Percentiles rank a stretch among this genome's conserved stretches.
Evolutionary conservation across 208 protist genomes (phyloP).

Genomic region (Acanthamoeba rhysodes): DNA sequence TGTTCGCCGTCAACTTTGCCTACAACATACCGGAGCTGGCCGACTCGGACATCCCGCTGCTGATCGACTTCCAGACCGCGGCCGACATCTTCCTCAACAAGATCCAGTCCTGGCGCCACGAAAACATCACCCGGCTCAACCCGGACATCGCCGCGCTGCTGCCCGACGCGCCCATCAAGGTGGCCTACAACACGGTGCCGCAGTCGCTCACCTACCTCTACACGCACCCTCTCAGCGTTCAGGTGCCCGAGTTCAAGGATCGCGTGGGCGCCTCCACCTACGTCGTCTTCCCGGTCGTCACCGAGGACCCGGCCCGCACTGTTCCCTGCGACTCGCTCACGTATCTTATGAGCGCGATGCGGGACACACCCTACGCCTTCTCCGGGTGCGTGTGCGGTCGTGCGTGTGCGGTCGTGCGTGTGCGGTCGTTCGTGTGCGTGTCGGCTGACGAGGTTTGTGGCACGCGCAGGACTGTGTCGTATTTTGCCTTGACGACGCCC

Average conservation of each 20-base stretch:
- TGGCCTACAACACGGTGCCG: constrained; percentile 60
- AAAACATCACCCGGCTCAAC: constrained; percentile 24
- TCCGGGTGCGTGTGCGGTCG: neutral
- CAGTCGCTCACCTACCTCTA: constrained; percentile 4
- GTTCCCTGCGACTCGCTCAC: neutral
- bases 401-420: neutral
- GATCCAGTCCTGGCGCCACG: constrained; percentile 51
- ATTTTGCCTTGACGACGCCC: constrained; percentile 51
- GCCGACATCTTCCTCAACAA: constrained; percentile 69
- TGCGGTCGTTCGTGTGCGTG: neutral
- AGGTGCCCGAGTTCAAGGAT: neutral
- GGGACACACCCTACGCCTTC: constrained; percentile 24
- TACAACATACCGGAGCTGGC: constrained; percentile 34
- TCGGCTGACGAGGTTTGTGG: neutral
- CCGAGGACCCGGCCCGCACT: neutral
- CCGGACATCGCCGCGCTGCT: neutral
- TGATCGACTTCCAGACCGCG: constrained; percentile 52
- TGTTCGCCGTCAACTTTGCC: neutral
- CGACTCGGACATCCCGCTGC: neutral
- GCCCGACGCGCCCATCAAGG: constrained; percentile 27
- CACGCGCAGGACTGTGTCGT: neutral
- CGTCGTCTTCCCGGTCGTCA: neutral
- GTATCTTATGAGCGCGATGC: neutral
- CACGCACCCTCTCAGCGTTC: neutral
- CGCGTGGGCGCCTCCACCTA: neutral